Base-by-base conservation (phyloP, 176 grass and related monocot species). In the Aechmea fasciata region DNA sequence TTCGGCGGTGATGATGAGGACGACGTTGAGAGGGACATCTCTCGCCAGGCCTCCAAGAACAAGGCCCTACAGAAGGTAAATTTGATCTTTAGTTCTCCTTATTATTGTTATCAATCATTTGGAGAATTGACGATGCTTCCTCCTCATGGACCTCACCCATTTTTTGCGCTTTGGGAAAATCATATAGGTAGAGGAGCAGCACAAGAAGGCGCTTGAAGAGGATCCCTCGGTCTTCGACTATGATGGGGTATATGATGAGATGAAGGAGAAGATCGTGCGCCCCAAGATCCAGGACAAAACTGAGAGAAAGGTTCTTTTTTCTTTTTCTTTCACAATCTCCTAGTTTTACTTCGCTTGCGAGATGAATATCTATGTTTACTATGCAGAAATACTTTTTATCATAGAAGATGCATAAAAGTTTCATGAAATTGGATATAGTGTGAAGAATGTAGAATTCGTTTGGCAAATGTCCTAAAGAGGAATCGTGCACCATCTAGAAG, bases 211-310 rank as follows among this genome's bases (percentile, higher is more conserved):
- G 13, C 66, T 97, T 15, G 86, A 90, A 57, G 84, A 97, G 84
- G 94, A 97, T 66, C 94, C 89, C 14, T 97, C 89, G 14, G 89
- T 97, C 10, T 90, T 90, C 54, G 84, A 91, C 47, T 97, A 97
- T 24, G 93, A 97, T 22, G 93, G 87, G 19, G 84, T 92, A 22
- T 97, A 92, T 29, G 89, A 97, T 41, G 87, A 87, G 12, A 97
- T 93, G 94, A 97, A 97, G 72, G 84, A 93, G 82, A 87, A 93
- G 73, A 70, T 82, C 9, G 82, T 76, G 47, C 80, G 81, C 52
- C 94, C 94, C 48, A 97, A 97, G 76, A 87, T 85, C 48, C 86
- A 97, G 71, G 89, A 77, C 26, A 73, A 74, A 63, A 74, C 77
- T 1, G 84, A 90, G 50, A 84, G 89, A 65, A 79, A 93, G 89